Evolutionary conservation across 2,329 filamentous ascomycete genomes (phyloP).

Genomic region (Cadophora malorum): DNA sequence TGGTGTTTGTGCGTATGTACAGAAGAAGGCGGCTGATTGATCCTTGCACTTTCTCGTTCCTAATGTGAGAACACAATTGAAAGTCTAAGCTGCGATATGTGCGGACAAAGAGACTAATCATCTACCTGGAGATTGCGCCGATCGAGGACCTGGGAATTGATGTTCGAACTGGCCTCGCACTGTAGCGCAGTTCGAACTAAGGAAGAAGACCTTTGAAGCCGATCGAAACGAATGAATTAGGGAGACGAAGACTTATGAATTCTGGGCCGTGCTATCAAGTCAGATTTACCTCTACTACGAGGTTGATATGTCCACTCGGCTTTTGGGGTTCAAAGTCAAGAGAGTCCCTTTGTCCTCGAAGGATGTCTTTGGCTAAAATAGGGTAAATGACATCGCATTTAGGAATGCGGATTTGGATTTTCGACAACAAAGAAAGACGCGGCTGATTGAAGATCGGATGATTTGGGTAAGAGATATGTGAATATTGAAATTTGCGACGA

Average conservation of each 20-base stretch:
- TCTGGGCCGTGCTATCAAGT: background rate
- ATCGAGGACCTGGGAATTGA: background rate
- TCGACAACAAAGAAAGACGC: constrained; percentile 13
- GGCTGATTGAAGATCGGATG: background rate
- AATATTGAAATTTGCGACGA: no score
- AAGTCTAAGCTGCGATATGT: background rate
- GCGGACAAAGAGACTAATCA: background rate
- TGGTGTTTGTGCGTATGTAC: background rate
- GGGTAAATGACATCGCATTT: constrained; percentile 9
- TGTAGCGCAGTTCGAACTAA: background rate
- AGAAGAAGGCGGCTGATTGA: no score
- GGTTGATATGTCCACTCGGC: background rate
- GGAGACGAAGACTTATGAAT: background rate
- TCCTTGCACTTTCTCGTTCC: background rate
- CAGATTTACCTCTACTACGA: background rate
- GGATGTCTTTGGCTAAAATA: constrained; percentile 8
- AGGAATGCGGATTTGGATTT: background rate
- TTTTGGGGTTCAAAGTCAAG: background rate
- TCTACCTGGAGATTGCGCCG: no score
- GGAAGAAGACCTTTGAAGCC: no score
- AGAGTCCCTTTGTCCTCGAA: constrained; percentile 18
- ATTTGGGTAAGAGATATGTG: background rate
- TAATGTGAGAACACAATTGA: background rate
- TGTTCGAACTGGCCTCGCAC: background rate
- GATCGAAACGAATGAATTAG: no score